Base-by-base conservation (phyloP, 2,329 filamentous ascomycete species). In the Hypoxylon sp. region DNA sequence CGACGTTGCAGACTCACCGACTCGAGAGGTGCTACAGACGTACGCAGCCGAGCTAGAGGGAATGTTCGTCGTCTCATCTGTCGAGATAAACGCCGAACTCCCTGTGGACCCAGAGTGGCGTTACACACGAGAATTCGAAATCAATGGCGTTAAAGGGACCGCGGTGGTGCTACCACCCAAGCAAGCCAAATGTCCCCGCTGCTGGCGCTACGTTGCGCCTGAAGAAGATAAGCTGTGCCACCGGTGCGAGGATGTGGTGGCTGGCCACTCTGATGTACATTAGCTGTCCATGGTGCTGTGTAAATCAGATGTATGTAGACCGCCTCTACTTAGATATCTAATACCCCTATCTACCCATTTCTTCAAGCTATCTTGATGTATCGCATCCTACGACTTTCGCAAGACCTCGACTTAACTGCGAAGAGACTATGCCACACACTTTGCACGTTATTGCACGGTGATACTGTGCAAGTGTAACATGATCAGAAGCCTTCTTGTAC, bases 151-250 rank as follows among this genome's bases (percentile, higher is more conserved):
- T 5, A 71, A 70, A 62, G 80, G 79, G 32, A 79, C 71, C 29
- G 83, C 82, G 21, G 78, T 80, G 69, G 82, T 85, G 21, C 70
- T 84, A 53, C 83, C 86, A 61, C 86, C 86, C 1, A 76, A 72
- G 70, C 74, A 83, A 11, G 80, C 84, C 48, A 99, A 98, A 78
- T 99, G 96, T 77, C 84, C 87, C 0, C 85, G 96, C 53, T 99
- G 96, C 80, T 99, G 96, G 96, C 88, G 91, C 67, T 97, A 93
- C 77, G 84, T 91, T 23, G 89, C 91, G n/a, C 82, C 85, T n/a
- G 79, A 80, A 50, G 84, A 90, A 71, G 88, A 91, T 16, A 78
- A 81, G 39, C 80, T 97, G 16, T 98, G 95, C 78, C 79, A 78
- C 51, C 83, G 93, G 74, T 98, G 95, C 77, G 88, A 90, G 29